phyloP scores from a whole-genome alignment of 2,329 filamentous ascomycete genomes.

The Hymenoscyphus infarciens region DNA sequence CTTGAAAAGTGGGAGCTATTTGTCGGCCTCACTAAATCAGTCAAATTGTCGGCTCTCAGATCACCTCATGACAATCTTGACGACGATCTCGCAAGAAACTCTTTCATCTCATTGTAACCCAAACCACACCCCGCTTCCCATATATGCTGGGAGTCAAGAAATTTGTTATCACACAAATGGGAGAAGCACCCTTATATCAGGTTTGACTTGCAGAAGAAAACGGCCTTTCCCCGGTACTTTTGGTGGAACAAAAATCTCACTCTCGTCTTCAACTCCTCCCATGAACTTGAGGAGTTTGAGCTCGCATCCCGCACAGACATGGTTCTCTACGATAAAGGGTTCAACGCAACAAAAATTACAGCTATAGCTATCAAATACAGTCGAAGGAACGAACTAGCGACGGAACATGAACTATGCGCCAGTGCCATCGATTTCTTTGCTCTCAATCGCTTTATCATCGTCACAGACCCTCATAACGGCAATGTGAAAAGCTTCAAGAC shows the following conservation, averaged over 20 bases:
- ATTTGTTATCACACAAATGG: neutral
- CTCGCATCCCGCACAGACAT: neutral
- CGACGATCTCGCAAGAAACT: too few relatives aligned
- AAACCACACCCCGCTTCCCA: neutral
- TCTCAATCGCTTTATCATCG: neutral
- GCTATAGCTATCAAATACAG: neutral
- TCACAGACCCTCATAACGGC: neutral
- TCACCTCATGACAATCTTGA: too few relatives aligned
- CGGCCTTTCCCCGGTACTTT: neutral
- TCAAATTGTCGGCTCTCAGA: neutral
- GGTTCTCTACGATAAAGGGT: neutral
- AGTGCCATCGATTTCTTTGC: neutral
- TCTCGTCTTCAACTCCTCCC: neutral
- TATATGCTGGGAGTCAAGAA: neutral
- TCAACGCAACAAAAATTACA: neutral
- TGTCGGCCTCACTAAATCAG: neutral
- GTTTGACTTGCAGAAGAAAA: neutral
- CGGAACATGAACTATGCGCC: too few relatives aligned
- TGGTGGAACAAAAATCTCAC: neutral
- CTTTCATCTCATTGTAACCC: neutral
- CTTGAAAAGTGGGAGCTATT: neutral
- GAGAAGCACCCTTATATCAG: neutral
- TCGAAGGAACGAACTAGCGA: too few relatives aligned
- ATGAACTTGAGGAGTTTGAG: too few relatives aligned
- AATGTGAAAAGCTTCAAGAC: neutral